A percentile compares a stretch with the other conserved stretches of the same genome.
phyloP scores from a whole-genome alignment of 2,329 filamentous ascomycete species.

The Paradendryphiella salina region DNA sequence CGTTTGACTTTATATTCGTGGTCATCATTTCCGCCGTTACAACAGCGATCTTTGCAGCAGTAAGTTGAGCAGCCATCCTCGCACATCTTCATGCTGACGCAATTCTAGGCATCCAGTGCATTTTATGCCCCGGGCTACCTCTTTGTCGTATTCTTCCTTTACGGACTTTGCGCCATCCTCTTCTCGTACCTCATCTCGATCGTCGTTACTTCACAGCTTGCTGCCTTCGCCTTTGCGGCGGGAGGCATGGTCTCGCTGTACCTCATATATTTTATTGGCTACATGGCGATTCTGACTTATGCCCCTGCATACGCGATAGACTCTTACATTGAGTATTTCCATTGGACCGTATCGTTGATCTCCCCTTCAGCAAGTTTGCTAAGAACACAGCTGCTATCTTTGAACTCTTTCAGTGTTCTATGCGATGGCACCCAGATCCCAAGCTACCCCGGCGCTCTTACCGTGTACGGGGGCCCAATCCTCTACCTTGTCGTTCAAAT shows the following conservation, averaged over 20 bases:
- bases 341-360: conserved; percentile 74
- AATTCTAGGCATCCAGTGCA: conserved; percentile 55
- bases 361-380: conserved; percentile 77
- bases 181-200: conserved; percentile 81
- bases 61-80: conserved; percentile 19
- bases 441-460: conserved; percentile 69
- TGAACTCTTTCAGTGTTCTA: conserved; percentile 82
- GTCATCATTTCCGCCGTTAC: conserved; percentile 67
- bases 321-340: conserved; percentile 65
- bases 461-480: conserved; percentile 80
- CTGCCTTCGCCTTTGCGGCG: conserved; percentile 81
- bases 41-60: conserved; percentile 68
- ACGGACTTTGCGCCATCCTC: conserved; percentile 75
- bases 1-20: conserved; percentile 79
- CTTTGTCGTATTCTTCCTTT: conserved; percentile 78
- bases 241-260: conserved; percentile 67
- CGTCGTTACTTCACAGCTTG: conserved; percentile 75
- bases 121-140: conserved; percentile 83
- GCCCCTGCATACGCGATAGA: conserved; percentile 71
- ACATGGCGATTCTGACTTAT: conserved; percentile 70
- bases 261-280: conserved; percentile 53
- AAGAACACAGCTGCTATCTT: conserved; percentile 71
- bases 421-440: conserved; percentile 67
- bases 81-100: conserved; percentile 13
- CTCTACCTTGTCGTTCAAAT: conserved; percentile 78